These are phyloP conservation scores for Isoetes engelmannii DNA, from an alignment of 83 land plant genomes.

Conservation along the genomic window DNA sequence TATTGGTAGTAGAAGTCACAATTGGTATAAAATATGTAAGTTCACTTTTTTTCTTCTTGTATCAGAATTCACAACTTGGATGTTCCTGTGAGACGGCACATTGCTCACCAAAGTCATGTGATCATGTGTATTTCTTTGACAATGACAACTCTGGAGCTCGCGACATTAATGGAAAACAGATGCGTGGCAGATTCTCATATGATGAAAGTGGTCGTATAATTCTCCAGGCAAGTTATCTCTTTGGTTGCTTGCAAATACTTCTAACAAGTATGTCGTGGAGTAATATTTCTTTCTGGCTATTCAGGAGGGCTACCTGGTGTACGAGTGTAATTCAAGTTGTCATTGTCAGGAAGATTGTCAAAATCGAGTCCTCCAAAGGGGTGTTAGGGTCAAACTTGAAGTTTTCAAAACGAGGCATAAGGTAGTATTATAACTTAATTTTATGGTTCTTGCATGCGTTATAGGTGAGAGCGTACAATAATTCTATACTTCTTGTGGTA, in stretches of 20 bases:
- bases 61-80: constrained; percentile 74
- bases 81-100: constrained; percentile 51
- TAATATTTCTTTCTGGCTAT: not conserved
- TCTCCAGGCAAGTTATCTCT: constrained; percentile 48
- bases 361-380: constrained; percentile 89
- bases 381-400: constrained; percentile 77
- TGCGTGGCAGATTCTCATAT: constrained; percentile 84
- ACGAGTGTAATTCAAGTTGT: constrained; percentile 92
- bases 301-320: constrained; percentile 88
- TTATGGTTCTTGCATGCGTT: too few species aligned
- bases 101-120: constrained; percentile 66
- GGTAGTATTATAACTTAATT: constrained; percentile 33
- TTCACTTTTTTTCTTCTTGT: constrained; percentile 6
- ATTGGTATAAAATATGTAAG: not conserved
- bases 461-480: too few species aligned
- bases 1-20: not conserved
- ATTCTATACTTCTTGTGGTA: not conserved
- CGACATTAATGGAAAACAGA: constrained; percentile 68
- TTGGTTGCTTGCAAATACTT: not conserved
- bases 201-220: constrained; percentile 67
- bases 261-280: not conserved
- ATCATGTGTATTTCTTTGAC: constrained; percentile 84
- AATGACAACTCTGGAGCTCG: constrained; percentile 79
- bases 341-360: constrained; percentile 58
- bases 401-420: constrained; percentile 78